A percentile compares a stretch with the other conserved stretches of the same genome.
Evolutionary conservation across 176 grass and related monocot species (phyloP).

Genomic region (Puccinellia tenuiflora): DNA sequence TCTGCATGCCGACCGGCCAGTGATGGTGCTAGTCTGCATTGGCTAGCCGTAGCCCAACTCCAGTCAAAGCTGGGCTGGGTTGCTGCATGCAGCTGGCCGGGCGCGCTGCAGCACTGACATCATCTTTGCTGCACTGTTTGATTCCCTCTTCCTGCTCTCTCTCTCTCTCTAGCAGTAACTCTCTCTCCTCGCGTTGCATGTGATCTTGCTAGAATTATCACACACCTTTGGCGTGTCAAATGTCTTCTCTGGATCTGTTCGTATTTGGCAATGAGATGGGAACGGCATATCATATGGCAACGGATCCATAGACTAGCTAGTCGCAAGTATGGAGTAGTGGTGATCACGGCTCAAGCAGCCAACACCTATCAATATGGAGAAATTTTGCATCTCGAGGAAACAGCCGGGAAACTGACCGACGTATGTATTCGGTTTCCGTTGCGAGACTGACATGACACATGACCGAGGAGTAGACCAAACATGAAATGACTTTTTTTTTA

Average conservation of each 20-base stretch:
- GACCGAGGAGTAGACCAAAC: background rate
- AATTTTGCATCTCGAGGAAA: background rate
- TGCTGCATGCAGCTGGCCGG: background rate
- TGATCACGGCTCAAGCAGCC: too few relatives aligned
- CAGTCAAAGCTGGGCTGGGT: conserved; percentile 1
- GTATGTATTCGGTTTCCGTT: background rate
- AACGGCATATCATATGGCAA: too few relatives aligned
- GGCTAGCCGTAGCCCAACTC: background rate
- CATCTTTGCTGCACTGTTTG: background rate
- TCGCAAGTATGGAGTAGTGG: too few relatives aligned
- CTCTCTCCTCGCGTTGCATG: background rate
- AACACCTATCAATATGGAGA: background rate
- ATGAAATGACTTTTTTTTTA: too few relatives aligned
- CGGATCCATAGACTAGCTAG: too few relatives aligned
- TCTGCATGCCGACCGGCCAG: background rate
- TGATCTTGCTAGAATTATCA: background rate
- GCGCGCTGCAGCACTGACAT: background rate
- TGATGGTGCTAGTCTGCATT: background rate
- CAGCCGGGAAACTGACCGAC: background rate
- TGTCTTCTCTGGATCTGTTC: too few relatives aligned
- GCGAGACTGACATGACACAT: background rate
- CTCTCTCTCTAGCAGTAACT: background rate
- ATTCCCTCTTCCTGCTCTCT: background rate
- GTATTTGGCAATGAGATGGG: too few relatives aligned
- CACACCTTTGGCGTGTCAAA: too few relatives aligned